Conservation (phyloP, 1,284 basidiomycete genomes). For the Porodaedalea pini region DNA sequence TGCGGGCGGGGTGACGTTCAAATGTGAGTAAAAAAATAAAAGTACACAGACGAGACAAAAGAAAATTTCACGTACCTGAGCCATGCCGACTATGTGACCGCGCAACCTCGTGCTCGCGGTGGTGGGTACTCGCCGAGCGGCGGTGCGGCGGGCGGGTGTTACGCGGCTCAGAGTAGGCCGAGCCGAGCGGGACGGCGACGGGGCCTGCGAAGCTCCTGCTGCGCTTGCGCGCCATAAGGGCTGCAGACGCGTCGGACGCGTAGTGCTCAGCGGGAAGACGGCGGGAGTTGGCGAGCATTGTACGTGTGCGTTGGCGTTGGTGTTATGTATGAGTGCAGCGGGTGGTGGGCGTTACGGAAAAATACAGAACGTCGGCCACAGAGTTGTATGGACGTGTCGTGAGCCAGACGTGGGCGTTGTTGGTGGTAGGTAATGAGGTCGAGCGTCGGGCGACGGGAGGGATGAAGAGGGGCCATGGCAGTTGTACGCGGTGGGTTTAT, state of each 20-base stretch:
- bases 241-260: neutral
- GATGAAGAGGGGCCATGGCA: neutral
- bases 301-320: neutral
- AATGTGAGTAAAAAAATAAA: neutral
- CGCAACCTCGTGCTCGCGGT: neutral
- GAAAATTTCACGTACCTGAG: slow-evolving; percentile 6
- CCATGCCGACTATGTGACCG: slow-evolving; percentile 9
- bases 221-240: slow-evolving; percentile 6
- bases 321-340: neutral
- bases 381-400: neutral
- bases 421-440: neutral
- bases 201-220: slow-evolving; percentile 9
- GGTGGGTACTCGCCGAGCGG: slow-evolving; percentile 5
- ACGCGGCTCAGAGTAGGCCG: slow-evolving; percentile 17
- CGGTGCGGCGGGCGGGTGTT: neutral
- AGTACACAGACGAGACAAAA: neutral
- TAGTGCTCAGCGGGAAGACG: slow-evolving; percentile 1
- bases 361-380: neutral
- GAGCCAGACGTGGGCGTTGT: neutral
- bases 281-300: slow-evolving; percentile 6
- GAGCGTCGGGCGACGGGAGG: neutral
- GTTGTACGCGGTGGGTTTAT: neutral
- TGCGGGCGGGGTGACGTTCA: neutral
- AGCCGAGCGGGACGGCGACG: slow-evolving; percentile 14
- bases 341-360: too few species aligned